A percentile compares a stretch with the other conserved stretches of the same genome.
phyloP scores from a whole-genome alignment of 1,139 yeast genomes.

The Arxiozyma bovina region DNA sequence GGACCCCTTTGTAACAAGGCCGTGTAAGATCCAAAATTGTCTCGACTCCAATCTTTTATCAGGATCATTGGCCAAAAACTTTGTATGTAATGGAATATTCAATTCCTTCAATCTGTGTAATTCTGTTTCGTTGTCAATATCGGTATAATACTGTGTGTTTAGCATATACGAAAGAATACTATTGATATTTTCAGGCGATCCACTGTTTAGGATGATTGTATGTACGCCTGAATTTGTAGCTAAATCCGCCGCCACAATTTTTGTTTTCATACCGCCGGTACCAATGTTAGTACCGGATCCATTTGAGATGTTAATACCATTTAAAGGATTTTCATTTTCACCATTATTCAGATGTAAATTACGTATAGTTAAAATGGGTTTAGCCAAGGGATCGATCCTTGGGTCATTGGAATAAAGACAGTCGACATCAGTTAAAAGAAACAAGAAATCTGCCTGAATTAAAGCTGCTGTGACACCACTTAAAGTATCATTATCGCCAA shows the following conservation, averaged over 20 bases:
- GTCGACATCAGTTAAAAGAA: constrained; percentile 93
- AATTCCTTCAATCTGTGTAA: constrained; percentile 22
- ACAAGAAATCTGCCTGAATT: constrained; percentile 87
- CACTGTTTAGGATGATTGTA: constrained; percentile 75
- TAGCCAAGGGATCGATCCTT: constrained; percentile 71
- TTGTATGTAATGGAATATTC: constrained; percentile 72
- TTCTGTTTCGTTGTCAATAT: constrained; percentile 23
- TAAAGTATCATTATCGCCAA: constrained; percentile 94
- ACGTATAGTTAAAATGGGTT: constrained; percentile 67
- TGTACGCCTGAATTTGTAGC: constrained; percentile 94
- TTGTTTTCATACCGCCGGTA: constrained; percentile 98
- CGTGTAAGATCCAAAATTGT: constrained; percentile 89
- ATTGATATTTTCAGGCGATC: constrained; percentile 64
- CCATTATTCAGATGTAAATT: constrained; percentile 52
- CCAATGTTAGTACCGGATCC: constrained; percentile 79
- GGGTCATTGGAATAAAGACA: constrained; percentile 93
- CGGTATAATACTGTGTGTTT: constrained; percentile 11
- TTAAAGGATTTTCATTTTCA: constrained; percentile 16
- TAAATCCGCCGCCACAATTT: constrained; percentile 88
- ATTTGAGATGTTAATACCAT: constrained; percentile 67
- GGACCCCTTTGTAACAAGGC: constrained; percentile 72
- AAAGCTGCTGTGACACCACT: constrained; percentile 96
- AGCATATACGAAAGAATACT: constrained; percentile 64
- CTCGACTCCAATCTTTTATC: constrained; percentile 53
- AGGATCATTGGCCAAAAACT: constrained; percentile 63